Base-by-base conservation (phyloP, 176 grass and related monocot genomes). In the Cymbopogon citratus region DNA sequence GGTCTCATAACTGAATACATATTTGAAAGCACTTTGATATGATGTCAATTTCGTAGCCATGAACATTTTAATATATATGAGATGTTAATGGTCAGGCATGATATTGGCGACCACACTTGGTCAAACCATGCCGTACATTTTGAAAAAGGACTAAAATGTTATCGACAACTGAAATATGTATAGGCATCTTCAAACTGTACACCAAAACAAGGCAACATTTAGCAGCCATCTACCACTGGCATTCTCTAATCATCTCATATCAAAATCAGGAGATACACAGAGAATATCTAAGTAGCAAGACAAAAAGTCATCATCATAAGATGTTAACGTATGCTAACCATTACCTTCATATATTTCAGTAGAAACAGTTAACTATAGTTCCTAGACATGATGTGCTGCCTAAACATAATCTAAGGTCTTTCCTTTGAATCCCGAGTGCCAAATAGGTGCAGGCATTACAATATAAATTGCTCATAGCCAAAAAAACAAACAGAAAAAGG, bases 251-350 rank as follows among this genome's bases (percentile, higher is more conserved):
- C 35, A 2, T 54, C 46, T 66, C 33, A 61, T 63, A 71, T 39
- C 27, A 70, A 87, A 16, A 44, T 68, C 16, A 67, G 52, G 28
- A 81, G 69, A 40, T 49, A 25, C 27, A 4, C 39, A 81, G 11
- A 76, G 14, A 62, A 35, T 76, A 81, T 60, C 21, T 3, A 75
- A 87, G 62, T 45, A 75, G 27, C 61, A 69, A 61, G 61, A 69
- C 10, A 62, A 40, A 41, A 68, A 84, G 29, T 62, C 16, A 34
- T 62, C n/a, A 62, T 26, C 61, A 24, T 75, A 23, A 13, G 69
- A 71, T 24, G 43, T 85, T 76, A 39, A 2, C 71, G 3, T 43
- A 69, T 76, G 71, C 3, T 75, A 21, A 63, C 44, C 67, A 27
- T 63, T 80, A 70, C 13, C 12, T 59, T 73, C 56, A 44, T 66